Evolutionary conservation across 1,284 basidiomycete genomes (phyloP), one percentile per base, ranked within the genome.

Genomic region (Cronartium quercuum): DNA sequence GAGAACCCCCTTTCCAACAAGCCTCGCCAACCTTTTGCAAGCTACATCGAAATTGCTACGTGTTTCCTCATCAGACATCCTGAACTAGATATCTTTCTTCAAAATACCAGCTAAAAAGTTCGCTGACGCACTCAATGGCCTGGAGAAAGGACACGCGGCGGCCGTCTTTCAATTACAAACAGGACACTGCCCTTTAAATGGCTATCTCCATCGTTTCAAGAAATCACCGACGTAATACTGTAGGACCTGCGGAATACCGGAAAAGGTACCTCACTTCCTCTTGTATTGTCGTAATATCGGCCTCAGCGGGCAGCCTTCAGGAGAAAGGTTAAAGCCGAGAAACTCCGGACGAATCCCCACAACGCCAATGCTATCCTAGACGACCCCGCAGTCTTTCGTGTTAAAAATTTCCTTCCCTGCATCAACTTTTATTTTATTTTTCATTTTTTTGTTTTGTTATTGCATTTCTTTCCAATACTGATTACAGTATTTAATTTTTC

Each of bases 181-280:
- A 1, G 42, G 42, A 47, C 42, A 47, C 42, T 47, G 2, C 42
- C 42, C 66, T 6, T 21, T 67, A 1, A 18, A 55, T 7, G 2
- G 24, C 4, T 29, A n/a, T 35, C 44, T 67, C 1, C 47, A 44
- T 35, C 41, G 29, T 2, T 29, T 29, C 29, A 29, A 10, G 35
- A 29, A 12, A 24, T 15, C 10, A 6, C 24, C 6, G 24, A 15
- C 13, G 13, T 2, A 10, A 24, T 9, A 15, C 3, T 67, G 66
- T 44, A 21, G 21, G n/a, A 35, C 7, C 13, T 68, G 44, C 34
- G 34, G 51, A 18, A 4, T 7, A 47, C 38, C 13, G 51, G 67
- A 68, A 21, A 58, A 51, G 6, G 15, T 41, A n/a, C 12, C 9
- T 24, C 67, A 68, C 35, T 61, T 60, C 40, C 35, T 68, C 21